Evolutionary conservation across 2,329 filamentous ascomycete species (phyloP).

Genomic region (Hypoxylon sp.): DNA sequence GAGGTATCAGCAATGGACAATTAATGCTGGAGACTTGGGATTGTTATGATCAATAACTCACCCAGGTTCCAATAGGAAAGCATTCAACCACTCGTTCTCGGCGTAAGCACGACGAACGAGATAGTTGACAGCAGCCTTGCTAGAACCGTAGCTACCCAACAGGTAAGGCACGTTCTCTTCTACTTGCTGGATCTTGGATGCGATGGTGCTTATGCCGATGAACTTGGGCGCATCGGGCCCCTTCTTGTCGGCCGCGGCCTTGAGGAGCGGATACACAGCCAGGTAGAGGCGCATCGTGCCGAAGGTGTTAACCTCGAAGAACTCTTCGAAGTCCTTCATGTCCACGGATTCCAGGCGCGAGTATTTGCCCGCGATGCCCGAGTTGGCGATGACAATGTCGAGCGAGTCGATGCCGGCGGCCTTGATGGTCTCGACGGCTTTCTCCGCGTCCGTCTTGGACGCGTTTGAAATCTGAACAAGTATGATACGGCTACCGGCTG

Average conservation of each 20-base stretch:
- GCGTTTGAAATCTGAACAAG: neutral
- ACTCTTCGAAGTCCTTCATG: neutral
- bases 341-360: slow-evolving; percentile 1
- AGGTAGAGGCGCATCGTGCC: slow-evolving; percentile 8
- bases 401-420: neutral
- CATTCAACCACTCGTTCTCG: slow-evolving; percentile 18
- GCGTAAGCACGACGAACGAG: slow-evolving; percentile 10
- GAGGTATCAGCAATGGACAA: neutral
- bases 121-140: slow-evolving; percentile 21
- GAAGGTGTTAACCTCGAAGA: neutral
- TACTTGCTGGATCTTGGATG: slow-evolving; percentile 7
- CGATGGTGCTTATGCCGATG: slow-evolving; percentile 16
- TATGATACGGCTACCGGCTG: neutral
- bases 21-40: neutral
- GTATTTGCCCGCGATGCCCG: neutral
- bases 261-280: slow-evolving; percentile 6
- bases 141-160: slow-evolving; percentile 16
- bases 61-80: slow-evolving; percentile 13
- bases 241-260: neutral
- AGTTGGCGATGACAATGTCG: slow-evolving; percentile 6
- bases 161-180: slow-evolving; percentile 8
- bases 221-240: slow-evolving; percentile 9
- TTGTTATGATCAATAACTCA: neutral
- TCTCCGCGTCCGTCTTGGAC: neutral
- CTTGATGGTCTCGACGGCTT: slow-evolving; percentile 1